Percentiles rank a stretch among this genome's conserved stretches.
Evolutionary conservation across 768 basidiomycete genomes (phyloP).

Genomic region (Hygrophorus russula): DNA sequence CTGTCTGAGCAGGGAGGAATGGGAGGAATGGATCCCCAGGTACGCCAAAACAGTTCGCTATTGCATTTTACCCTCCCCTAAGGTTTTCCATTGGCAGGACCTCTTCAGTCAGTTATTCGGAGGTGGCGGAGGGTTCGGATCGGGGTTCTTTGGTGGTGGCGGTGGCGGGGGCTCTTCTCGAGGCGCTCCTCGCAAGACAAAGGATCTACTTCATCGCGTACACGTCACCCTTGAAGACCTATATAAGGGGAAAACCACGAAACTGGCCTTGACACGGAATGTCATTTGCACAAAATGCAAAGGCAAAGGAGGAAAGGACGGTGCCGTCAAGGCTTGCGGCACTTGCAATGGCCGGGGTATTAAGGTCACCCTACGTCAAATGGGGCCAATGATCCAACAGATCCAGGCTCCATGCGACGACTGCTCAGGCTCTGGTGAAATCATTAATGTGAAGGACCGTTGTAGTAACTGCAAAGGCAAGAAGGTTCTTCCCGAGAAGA

Average conservation of each 20-base stretch:
- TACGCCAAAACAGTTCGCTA: conserved; percentile 19
- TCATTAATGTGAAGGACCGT: conserved; percentile 87
- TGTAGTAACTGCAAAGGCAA: conserved; percentile 92
- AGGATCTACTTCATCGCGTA: conserved; percentile 96
- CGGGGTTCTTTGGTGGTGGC: conserved; percentile 61
- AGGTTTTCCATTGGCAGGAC: conserved; percentile 39
- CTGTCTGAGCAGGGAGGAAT: conserved; percentile 77
- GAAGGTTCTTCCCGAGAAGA: conserved; percentile 90
- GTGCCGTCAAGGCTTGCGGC: conserved; percentile 73
- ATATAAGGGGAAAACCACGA: conserved; percentile 97
- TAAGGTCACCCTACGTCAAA: conserved; percentile 85
- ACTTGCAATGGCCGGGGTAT: conserved; percentile 84
- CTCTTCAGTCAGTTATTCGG: conserved; percentile 96
- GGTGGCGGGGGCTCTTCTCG: conserved; percentile 45
- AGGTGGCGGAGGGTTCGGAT: conserved; percentile 51
- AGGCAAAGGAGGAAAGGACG: conserved; percentile 96
- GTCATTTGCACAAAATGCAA: conserved; percentile 89
- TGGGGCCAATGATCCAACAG: conserved; percentile 99
- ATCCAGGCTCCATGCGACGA: conserved; percentile 93
- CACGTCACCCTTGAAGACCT: conserved; percentile 96
- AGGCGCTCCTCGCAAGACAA: conserved; percentile 80
- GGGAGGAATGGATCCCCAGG: conserved; percentile 96
- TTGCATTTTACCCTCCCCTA: not conserved
- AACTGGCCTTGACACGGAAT: conserved; percentile 93
- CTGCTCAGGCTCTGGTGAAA: conserved; percentile 87